Conservation (phyloP, 495 filamentous ascomycete species). For the Bathelium albidoporum region DNA sequence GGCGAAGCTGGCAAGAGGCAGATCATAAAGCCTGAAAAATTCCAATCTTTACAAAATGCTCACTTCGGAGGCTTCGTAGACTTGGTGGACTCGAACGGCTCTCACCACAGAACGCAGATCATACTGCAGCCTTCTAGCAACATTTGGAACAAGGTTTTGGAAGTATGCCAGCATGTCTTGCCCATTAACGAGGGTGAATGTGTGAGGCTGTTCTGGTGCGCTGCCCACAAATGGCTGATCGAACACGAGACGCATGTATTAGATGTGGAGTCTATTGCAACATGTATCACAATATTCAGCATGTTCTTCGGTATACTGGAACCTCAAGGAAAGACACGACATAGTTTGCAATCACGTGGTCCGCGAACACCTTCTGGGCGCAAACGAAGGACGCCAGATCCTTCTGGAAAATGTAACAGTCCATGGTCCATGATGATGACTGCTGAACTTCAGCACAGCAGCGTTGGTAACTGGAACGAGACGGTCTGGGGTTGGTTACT, state of each 20-base stretch:
- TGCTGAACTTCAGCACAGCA: not conserved
- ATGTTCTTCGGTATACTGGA: not conserved
- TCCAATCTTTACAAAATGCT: slow-evolving; percentile 3
- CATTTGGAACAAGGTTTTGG: slow-evolving; percentile 4
- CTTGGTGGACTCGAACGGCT: slow-evolving; percentile 8
- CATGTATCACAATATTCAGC: not conserved
- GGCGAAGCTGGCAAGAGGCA: not conserved
- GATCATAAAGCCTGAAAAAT: not conserved
- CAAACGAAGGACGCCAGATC: not conserved
- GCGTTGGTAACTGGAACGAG: not conserved
- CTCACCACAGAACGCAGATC: slow-evolving; percentile 15
- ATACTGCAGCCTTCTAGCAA: slow-evolving; percentile 8
- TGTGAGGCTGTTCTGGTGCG: slow-evolving; percentile 11
- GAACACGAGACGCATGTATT: not conserved
- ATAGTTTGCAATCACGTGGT: not conserved
- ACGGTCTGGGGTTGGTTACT: not conserved
- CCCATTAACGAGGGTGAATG: not conserved
- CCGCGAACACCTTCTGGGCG: not conserved
- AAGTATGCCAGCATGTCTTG: slow-evolving; percentile 12
- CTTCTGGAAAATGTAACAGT: not conserved
- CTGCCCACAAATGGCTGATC: slow-evolving; percentile 9
- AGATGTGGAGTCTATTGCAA: not conserved
- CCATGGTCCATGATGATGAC: not conserved
- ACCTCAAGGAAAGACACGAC: not conserved
- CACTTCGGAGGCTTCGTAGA: slow-evolving; percentile 11